These are phyloP conservation scores for Colletotrichum chlorophyti DNA, from an alignment of 2,329 filamentous ascomycete genomes.

Conservation along the genomic window DNA sequence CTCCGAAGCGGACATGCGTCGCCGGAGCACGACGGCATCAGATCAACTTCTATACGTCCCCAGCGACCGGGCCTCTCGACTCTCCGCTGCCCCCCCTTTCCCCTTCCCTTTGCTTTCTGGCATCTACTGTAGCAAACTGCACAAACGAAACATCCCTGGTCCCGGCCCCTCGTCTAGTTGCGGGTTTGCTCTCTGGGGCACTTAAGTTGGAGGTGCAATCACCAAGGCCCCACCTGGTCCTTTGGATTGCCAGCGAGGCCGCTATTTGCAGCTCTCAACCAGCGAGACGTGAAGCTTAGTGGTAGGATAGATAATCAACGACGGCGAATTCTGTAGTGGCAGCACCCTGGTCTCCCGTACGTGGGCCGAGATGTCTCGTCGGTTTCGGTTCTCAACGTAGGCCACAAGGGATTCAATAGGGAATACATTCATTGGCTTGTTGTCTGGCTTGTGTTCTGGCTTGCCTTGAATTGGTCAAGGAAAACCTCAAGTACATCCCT, in stretches of 20 bases:
- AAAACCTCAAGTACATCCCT: conserved; percentile 5
- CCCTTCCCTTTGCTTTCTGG: not conserved
- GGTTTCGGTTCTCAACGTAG: not conserved
- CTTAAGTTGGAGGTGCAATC: not conserved
- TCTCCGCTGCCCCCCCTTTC: not conserved
- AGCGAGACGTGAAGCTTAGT: not conserved
- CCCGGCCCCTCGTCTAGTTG: not conserved
- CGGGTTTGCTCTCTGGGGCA: not conserved
- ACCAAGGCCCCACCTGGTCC: not conserved
- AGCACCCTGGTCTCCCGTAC: not conserved
- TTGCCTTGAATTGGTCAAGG: not conserved
- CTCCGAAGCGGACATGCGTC: not conserved
- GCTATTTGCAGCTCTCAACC: not conserved
- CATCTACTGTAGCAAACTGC: not conserved
- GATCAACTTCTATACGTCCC: conserved; percentile 7
- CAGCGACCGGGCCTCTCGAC: not conserved
- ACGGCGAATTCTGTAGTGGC: not conserved
- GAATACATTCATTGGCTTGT: not conserved
- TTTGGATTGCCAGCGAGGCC: too few relatives aligned
- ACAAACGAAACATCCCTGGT: conserved; percentile 14
- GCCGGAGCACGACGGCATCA: conserved; percentile 3
- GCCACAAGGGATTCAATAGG: not conserved
- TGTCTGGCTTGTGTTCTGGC: not conserved
- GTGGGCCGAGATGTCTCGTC: not conserved
- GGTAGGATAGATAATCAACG: too few relatives aligned